Percentiles rank a stretch among this genome's conserved stretches.
Conservation (phyloP, 345 rosid genomes). For the Fremontodendron californicum region DNA sequence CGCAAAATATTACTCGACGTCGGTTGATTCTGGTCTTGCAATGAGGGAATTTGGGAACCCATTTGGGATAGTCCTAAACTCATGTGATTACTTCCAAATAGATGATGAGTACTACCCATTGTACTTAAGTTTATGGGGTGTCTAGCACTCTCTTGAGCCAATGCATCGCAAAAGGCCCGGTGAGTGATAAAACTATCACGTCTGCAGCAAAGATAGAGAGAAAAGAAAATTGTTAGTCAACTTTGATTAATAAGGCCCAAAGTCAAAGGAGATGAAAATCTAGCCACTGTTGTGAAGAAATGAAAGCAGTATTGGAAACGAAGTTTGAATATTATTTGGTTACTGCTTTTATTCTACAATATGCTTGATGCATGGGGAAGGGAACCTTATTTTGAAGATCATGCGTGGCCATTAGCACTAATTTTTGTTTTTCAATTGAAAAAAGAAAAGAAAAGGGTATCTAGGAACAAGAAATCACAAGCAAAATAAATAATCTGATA, state of each 20-base stretch:
- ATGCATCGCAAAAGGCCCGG: conserved; percentile 81
- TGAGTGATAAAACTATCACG: conserved; percentile 90
- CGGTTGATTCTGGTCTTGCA: conserved; percentile 31
- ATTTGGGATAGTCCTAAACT: conserved; percentile 45
- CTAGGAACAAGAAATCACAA: background rate
- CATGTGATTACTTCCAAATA: conserved; percentile 43
- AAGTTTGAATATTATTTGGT: background rate
- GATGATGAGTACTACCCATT: conserved; percentile 40
- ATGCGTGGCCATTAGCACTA: background rate
- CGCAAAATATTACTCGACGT: conserved; percentile 40
- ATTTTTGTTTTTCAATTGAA: background rate
- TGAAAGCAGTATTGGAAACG: background rate
- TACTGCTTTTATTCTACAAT: background rate
- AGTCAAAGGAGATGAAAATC: background rate
- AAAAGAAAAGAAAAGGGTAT: no score
- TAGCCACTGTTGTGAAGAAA: background rate
- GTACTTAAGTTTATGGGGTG: conserved; percentile 54
- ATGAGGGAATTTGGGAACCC: conserved; percentile 37
- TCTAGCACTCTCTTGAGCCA: conserved; percentile 73
- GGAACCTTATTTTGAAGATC: background rate
- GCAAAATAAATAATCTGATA: background rate
- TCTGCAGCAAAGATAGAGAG: conserved; percentile 32
- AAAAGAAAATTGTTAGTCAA: background rate
- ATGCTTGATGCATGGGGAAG: background rate
- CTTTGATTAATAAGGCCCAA: background rate